Conservation (phyloP, 116 monocot species). For the Posidonia oceanica region DNA sequence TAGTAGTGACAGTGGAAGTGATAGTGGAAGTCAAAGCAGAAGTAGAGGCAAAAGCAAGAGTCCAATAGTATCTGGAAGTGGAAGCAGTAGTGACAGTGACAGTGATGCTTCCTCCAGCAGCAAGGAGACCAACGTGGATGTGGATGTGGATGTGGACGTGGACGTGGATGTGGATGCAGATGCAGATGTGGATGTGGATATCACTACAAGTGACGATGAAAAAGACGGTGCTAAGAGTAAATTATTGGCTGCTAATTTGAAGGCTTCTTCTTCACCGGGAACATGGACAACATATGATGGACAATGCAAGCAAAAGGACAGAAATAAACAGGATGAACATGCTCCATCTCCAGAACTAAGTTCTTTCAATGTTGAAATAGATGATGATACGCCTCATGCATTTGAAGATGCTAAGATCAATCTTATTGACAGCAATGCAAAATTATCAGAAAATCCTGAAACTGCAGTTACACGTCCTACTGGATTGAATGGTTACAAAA, state of each 20-base stretch:
- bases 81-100: slow-evolving; percentile 93
- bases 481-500: slow-evolving; percentile 4
- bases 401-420: slow-evolving; percentile 13
- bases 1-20: slow-evolving; percentile 75
- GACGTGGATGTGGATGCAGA: slow-evolving; percentile 78
- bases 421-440: slow-evolving; percentile 6
- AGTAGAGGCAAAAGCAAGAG: slow-evolving; percentile 61
- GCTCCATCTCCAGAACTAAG: slow-evolving; percentile 12
- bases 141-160: slow-evolving; percentile 45
- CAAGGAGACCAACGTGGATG: slow-evolving; percentile 85
- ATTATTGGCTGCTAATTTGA: slow-evolving; percentile 19
- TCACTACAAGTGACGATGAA: slow-evolving; percentile 83
- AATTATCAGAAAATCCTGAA: slow-evolving; percentile 19
- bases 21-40: slow-evolving; percentile 72
- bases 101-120: slow-evolving; percentile 86
- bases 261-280: slow-evolving; percentile 17
- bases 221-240: slow-evolving; percentile 29
- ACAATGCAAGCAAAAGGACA: slow-evolving; percentile 19
- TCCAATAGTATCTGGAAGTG: slow-evolving; percentile 56
- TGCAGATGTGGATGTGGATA: slow-evolving; percentile 74
- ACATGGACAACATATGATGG: slow-evolving; percentile 9
- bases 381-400: slow-evolving; percentile 12
- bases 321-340: slow-evolving; percentile 14
- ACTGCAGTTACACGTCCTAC: slow-evolving; percentile 1
- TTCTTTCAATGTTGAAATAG: slow-evolving; percentile 24